Evolutionary conservation across 768 basidiomycete genomes (phyloP).

Genomic region (Trametes maxima): DNA sequence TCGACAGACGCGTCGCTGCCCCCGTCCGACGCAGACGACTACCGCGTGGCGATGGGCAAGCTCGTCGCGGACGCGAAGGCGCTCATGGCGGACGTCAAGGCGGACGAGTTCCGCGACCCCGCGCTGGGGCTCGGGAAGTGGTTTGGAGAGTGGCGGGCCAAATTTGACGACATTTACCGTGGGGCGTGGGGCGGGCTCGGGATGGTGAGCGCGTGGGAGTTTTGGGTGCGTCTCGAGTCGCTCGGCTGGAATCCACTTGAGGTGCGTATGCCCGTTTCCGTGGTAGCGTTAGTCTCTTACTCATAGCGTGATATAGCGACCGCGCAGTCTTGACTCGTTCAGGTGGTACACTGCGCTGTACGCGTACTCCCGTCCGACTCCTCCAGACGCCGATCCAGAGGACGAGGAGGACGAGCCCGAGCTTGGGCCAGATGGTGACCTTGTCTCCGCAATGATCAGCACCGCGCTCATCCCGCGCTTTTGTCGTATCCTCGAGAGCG

Average conservation of each 20-base stretch:
- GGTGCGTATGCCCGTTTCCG: constrained; percentile 43
- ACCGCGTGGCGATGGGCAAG: constrained; percentile 58
- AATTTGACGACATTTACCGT: constrained; percentile 78
- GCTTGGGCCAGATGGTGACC: constrained; percentile 81
- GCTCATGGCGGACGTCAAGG: constrained; percentile 79
- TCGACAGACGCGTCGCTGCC: constrained; percentile 83
- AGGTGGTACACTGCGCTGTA: constrained; percentile 81
- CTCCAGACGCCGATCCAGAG: constrained; percentile 31
- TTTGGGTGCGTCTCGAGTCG: constrained; percentile 87
- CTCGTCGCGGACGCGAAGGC: constrained; percentile 54
- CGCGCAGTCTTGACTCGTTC: constrained; percentile 72
- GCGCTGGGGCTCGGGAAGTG: constrained; percentile 63
- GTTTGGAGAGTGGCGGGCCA: constrained; percentile 74
- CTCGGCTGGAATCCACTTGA: constrained; percentile 88
- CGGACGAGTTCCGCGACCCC: constrained; percentile 84
- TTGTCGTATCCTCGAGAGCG: constrained; percentile 72
- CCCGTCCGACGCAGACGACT: constrained; percentile 69
- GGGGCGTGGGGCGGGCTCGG: constrained; percentile 91
- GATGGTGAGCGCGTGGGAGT: constrained; percentile 89
- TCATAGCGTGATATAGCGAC: constrained; percentile 40
- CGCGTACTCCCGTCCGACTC: constrained; percentile 65
- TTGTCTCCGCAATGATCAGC: constrained; percentile 87
- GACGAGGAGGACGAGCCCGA: constrained; percentile 58
- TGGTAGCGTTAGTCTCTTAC: neutral
- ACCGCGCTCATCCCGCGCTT: constrained; percentile 78